Evolutionary conservation across 2,329 filamentous ascomycete genomes (phyloP).

Genomic region (Ascochyta koolunga): DNA sequence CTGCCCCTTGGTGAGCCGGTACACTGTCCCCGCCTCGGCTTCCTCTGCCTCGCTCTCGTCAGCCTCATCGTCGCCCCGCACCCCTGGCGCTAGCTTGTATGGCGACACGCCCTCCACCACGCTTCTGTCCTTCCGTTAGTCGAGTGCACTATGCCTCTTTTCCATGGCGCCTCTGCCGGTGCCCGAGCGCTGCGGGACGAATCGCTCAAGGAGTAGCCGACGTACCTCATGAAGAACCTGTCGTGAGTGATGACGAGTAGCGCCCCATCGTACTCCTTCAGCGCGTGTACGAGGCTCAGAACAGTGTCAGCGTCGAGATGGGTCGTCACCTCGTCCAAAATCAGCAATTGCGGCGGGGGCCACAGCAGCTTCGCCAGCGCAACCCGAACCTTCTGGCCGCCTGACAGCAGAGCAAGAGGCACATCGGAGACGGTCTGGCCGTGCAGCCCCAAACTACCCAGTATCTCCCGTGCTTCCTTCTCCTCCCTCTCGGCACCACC

Average conservation of each 20-base stretch:
- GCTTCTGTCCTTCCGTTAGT: slow-evolving; percentile 53
- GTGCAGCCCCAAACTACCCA: slow-evolving; percentile 72
- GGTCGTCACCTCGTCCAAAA: slow-evolving; percentile 83
- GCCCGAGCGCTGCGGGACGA: background rate
- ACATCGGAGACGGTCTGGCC: slow-evolving; percentile 76
- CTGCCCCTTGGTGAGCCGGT: slow-evolving; percentile 43
- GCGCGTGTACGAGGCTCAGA: slow-evolving; percentile 69
- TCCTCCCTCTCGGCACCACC: slow-evolving; percentile 61
- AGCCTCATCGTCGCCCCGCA: slow-evolving; percentile 47
- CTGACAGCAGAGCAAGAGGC: slow-evolving; percentile 74
- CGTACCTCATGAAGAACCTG: slow-evolving; percentile 73
- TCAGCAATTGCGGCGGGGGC: slow-evolving; percentile 71
- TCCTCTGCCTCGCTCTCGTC: slow-evolving; percentile 55
- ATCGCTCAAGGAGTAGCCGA: slow-evolving; percentile 31
- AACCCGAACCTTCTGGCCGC: slow-evolving; percentile 72
- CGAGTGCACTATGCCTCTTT: background rate
- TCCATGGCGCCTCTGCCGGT: background rate
- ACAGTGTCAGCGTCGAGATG: slow-evolving; percentile 86
- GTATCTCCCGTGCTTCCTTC: slow-evolving; percentile 69
- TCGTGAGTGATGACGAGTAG: slow-evolving; percentile 82
- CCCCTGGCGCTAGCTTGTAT: slow-evolving; percentile 45
- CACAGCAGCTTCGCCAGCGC: slow-evolving; percentile 74
- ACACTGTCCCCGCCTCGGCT: slow-evolving; percentile 50
- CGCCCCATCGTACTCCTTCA: slow-evolving; percentile 74
- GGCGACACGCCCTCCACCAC: slow-evolving; percentile 68